Conservation (phyloP, 345 rosid genomes). For the Punica granatum region DNA sequence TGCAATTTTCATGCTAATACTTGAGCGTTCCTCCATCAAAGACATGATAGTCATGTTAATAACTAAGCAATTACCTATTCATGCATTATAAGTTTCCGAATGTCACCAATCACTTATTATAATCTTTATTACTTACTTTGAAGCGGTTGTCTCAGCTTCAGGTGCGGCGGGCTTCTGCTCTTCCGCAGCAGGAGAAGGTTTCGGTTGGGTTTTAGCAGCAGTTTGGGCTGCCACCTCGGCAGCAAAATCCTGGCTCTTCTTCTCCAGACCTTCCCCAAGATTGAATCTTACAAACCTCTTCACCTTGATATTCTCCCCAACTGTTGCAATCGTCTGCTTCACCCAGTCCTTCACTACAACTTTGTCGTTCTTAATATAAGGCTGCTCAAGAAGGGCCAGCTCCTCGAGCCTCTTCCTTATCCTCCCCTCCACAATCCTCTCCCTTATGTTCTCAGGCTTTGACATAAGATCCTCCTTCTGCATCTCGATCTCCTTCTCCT, state of each 20-base stretch:
- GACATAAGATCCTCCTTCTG: conserved; percentile 91
- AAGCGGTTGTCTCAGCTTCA: conserved; percentile 46
- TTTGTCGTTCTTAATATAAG: conserved; percentile 89
- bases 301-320: conserved; percentile 90
- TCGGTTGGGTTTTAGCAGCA: conserved; percentile 45
- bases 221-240: conserved; percentile 97
- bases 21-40: no score
- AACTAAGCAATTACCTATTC: background rate
- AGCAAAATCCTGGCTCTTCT: conserved; percentile 91
- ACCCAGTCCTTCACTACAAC: conserved; percentile 76
- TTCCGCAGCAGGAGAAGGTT: conserved; percentile 23
- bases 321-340: conserved; percentile 86
- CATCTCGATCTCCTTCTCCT: conserved; percentile 88
- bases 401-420: conserved; percentile 85
- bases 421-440: conserved; percentile 87
- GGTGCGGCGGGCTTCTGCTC: conserved; percentile 44
- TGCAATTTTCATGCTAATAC: background rate
- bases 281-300: conserved; percentile 77
- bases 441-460: conserved; percentile 85
- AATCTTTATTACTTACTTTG: conserved; percentile 36
- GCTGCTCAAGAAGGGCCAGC: conserved; percentile 86
- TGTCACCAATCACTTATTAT: background rate
- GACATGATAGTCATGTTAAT: no score
- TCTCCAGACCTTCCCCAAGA: conserved; percentile 92
- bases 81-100: background rate